Percentiles rank a stretch among this genome's conserved stretches.
These are phyloP conservation scores for Pythium guiyangense DNA, from an alignment of 352 stramenopile species.

Conservation along the genomic window DNA sequence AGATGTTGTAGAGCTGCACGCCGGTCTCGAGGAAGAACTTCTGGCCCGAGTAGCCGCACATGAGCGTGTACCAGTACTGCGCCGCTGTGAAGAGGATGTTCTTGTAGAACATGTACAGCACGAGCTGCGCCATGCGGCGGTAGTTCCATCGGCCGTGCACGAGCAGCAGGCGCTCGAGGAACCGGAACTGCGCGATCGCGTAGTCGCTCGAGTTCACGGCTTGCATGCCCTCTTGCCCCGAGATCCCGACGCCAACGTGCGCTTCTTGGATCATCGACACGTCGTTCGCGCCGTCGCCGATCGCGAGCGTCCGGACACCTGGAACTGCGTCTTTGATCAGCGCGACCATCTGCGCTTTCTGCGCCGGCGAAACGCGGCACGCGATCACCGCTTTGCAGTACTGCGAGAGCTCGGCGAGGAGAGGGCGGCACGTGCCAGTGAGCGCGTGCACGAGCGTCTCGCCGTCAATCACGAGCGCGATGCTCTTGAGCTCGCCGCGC, in stretches of 20 bases:
- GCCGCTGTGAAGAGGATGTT: conserved; percentile 78
- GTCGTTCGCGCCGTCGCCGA: conserved; percentile 94
- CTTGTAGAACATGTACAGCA: conserved; percentile 95
- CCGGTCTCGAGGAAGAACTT: conserved; percentile 84
- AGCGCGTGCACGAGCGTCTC: conserved; percentile 67
- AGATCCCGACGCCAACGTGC: conserved; percentile 90
- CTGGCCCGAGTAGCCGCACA: conserved; percentile 74
- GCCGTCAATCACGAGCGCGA: conserved; percentile 79
- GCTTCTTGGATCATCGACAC: conserved; percentile 95
- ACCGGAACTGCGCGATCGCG: conserved; percentile 91
- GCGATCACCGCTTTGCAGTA: conserved; percentile 87
- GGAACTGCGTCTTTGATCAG: conserved; percentile 75
- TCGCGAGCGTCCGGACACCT: conserved; percentile 78
- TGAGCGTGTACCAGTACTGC: conserved; percentile 75
- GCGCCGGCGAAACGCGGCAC: conserved; percentile 79
- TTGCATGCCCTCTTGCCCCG: conserved; percentile 90
- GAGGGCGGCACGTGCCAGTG: conserved; percentile 24
- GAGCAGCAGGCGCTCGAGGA: conserved; percentile 85
- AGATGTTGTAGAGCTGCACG: conserved; percentile 79
- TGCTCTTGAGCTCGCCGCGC: conserved; percentile 41
- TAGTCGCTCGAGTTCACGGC: conserved; percentile 93
- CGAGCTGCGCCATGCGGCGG: conserved; percentile 82
- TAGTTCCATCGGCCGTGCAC: conserved; percentile 93
- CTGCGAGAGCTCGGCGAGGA: conserved; percentile 67
- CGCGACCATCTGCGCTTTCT: conserved; percentile 84